phyloP scores from a whole-genome alignment of 2,329 filamentous ascomycete species.

The Coniella vitis region DNA sequence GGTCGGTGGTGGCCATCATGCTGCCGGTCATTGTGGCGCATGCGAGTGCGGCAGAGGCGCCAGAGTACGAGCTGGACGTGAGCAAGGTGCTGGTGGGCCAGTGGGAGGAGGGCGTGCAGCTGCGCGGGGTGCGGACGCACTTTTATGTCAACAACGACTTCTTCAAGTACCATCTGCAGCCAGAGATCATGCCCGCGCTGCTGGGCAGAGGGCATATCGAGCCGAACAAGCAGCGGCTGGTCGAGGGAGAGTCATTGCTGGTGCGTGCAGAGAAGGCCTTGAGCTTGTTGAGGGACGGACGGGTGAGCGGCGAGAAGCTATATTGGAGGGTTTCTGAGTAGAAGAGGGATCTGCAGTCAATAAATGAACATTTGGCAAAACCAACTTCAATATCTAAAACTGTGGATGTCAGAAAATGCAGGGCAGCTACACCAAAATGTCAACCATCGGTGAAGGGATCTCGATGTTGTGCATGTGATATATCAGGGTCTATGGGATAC shows the following conservation, averaged over 20 bases:
- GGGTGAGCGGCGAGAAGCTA: constrained; percentile 23
- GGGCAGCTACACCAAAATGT: too few species aligned
- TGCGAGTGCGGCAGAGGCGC: constrained; percentile 37
- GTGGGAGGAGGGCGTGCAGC: constrained; percentile 47
- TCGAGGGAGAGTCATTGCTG: constrained; percentile 38
- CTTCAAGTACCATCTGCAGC: constrained; percentile 47
- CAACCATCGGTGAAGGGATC: not conserved
- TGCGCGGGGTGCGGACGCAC: constrained; percentile 48
- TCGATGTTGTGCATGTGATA: not conserved
- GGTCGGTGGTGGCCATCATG: constrained; percentile 49
- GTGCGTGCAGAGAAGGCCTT: constrained; percentile 24
- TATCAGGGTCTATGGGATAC: too few species aligned
- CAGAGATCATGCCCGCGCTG: constrained; percentile 46
- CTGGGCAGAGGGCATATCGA: constrained; percentile 31
- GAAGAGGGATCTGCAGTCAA: not conserved
- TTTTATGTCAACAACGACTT: constrained; percentile 49
- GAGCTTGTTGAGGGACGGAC: constrained; percentile 19
- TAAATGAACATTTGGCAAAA: too few species aligned
- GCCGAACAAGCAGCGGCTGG: constrained; percentile 34
- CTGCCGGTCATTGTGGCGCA: constrained; percentile 52
- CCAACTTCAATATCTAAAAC: too few species aligned
- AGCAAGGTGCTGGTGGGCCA: constrained; percentile 27
- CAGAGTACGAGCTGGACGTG: constrained; percentile 49
- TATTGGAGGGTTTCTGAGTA: constrained; percentile 24
- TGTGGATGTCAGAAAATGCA: too few species aligned